Percentiles rank a stretch among this genome's conserved stretches.
These are phyloP conservation scores for Malania oleifera DNA, from an alignment of 164 flowering plant species.

Conservation along the genomic window DNA sequence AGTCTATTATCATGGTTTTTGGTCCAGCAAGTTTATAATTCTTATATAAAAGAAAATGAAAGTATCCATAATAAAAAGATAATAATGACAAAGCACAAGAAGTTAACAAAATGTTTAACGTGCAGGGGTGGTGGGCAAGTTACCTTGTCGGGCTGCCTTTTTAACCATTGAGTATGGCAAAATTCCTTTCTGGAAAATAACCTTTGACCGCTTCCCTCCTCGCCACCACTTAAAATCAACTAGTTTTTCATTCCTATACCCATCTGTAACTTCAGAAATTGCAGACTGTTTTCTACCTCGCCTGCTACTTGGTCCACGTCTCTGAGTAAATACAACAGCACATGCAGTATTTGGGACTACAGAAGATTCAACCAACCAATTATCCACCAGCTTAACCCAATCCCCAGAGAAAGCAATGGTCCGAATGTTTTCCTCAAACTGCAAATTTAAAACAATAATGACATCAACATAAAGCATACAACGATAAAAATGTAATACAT, in stretches of 20 bases:
- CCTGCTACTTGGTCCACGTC: constrained; percentile 54
- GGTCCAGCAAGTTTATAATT: neutral
- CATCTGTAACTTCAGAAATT: constrained; percentile 29
- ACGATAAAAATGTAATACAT: neutral
- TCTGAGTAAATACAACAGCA: constrained; percentile 44
- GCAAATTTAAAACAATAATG: constrained; percentile 23
- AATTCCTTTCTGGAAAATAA: constrained; percentile 58
- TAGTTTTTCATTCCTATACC: constrained; percentile 25
- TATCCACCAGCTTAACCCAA: constrained; percentile 81
- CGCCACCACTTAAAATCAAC: constrained; percentile 68
- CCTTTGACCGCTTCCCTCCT: constrained; percentile 63
- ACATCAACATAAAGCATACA: neutral
- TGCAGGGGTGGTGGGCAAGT: neutral
- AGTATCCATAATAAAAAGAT: neutral
- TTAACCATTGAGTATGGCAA: constrained; percentile 46
- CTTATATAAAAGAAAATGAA: neutral
- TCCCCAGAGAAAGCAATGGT: constrained; percentile 61
- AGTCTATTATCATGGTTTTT: neutral
- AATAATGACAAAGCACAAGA: too few species aligned
- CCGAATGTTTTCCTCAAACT: constrained; percentile 83
- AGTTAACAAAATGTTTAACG: too few species aligned
- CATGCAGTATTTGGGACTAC: constrained; percentile 28
- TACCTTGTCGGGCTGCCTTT: constrained; percentile 86
- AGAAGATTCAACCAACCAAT: constrained; percentile 44
- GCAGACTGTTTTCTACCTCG: constrained; percentile 54